phyloP scores from a whole-genome alignment of 257 asterid species.

The Jacaranda mimosifolia region DNA sequence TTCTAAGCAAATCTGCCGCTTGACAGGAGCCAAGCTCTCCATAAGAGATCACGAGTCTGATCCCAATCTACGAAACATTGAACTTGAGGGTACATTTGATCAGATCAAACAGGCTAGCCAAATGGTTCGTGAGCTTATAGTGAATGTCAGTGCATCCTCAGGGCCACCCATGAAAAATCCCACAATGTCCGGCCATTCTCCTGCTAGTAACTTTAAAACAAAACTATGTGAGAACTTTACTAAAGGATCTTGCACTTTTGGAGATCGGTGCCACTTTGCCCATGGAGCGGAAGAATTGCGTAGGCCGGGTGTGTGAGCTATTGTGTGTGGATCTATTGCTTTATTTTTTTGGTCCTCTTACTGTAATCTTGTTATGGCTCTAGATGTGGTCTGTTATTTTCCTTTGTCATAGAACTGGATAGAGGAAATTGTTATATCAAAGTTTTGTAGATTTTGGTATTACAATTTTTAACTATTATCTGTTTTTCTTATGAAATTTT shows the following conservation, averaged over 20 bases:
- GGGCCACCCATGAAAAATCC: conserved; percentile 51
- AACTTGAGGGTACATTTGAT: conserved; percentile 80
- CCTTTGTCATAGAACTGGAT: background rate
- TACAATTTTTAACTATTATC: background rate
- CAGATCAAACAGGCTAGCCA: conserved; percentile 85
- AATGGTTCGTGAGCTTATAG: conserved; percentile 82
- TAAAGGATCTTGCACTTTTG: conserved; percentile 80
- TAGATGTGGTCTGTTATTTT: background rate
- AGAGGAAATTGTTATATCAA: background rate
- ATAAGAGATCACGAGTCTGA: conserved; percentile 75
- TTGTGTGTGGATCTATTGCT: too few species aligned
- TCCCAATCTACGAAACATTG: conserved; percentile 69
- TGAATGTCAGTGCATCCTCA: conserved; percentile 48
- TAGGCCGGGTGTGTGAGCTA: conserved; percentile 44
- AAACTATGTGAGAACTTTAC: conserved; percentile 76
- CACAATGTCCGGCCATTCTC: conserved; percentile 41
- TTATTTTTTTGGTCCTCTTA: background rate
- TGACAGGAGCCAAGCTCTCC: conserved; percentile 75
- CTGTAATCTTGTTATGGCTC: conserved; percentile 10
- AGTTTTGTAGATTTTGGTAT: background rate
- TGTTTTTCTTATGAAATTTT: background rate
- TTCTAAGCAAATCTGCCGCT: conserved; percentile 76
- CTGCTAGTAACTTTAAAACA: conserved; percentile 67
- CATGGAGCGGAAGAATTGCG: conserved; percentile 85
- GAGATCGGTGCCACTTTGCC: conserved; percentile 84